These are phyloP conservation scores for Alternaria infectoria DNA, from an alignment of 2,329 filamentous ascomycete genomes.

Conservation along the genomic window DNA sequence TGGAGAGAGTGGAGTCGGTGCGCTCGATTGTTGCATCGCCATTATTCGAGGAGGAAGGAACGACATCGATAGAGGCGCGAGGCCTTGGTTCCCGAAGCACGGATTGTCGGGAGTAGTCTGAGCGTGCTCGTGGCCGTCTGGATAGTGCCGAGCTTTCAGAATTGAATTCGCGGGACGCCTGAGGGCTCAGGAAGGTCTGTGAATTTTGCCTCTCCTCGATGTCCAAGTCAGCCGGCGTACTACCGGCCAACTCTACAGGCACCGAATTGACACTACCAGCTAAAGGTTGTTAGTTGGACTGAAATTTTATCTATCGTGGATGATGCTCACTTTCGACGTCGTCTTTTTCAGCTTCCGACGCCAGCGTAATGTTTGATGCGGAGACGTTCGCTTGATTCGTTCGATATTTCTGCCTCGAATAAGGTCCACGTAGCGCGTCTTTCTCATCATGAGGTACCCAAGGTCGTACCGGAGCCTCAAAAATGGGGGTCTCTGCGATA, in stretches of 20 bases:
- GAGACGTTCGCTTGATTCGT: constrained; percentile 29
- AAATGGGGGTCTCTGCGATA: constrained; percentile 19
- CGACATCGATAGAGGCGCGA: constrained; percentile 2
- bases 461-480: constrained; percentile 28
- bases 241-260: constrained; percentile 36
- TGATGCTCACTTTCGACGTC: constrained; percentile 21
- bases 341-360: constrained; percentile 16
- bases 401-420: constrained; percentile 31
- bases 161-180: background rate
- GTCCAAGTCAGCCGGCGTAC: constrained; percentile 31
- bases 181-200: constrained; percentile 9
- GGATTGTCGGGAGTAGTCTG: constrained; percentile 1
- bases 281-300: constrained; percentile 11
- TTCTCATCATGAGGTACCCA: constrained; percentile 23
- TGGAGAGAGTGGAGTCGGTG: constrained; percentile 24
- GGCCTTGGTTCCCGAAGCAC: background rate
- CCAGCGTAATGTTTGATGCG: constrained; percentile 27
- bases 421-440: constrained; percentile 26
- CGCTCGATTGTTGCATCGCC: constrained; percentile 22
- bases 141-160: background rate
- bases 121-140: constrained; percentile 3
- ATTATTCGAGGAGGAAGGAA: constrained; percentile 12
- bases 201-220: constrained; percentile 16
- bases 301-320: background rate
- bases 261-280: constrained; percentile 21